Base-by-base conservation (phyloP, 1,139 yeast species). In the Yarrowia galli region DNA sequence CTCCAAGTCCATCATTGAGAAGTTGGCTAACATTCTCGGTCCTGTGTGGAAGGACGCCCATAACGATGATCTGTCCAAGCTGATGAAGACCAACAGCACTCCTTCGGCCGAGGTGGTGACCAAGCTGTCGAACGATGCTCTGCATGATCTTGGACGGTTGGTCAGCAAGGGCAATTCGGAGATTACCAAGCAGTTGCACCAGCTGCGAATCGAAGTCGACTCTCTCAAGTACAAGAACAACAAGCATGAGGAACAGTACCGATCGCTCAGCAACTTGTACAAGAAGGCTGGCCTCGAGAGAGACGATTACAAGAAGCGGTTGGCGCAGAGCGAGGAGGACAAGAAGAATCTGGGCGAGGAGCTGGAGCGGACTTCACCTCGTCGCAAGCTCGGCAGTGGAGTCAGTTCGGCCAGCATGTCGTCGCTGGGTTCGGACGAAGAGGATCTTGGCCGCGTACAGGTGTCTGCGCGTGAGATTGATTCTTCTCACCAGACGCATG, bases 221-320 rank as follows among this genome's bases (percentile, higher is more conserved):
- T 58, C 64, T 12, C 64, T 58, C 51, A 58, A 43, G 51, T 58
- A 42, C 64, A 58, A 58, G 51, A 58, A 58, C 51, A 58, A 58
- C 51, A 58, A 58, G 51, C 64, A 58, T 16, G 64, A 58, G 64
- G 64, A 58, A 42, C 64, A 58, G 51, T 58, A 58, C 42, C 64
- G 64, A 16, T 58, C 64, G 13, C 46, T 58, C 48, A 58, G 51
- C 64, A 58, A 43, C 51, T 8, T 58, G 64, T 58, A 43, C 64
- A 58, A 58, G 32, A 43, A 42, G 49, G 51, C 64, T 8, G 49
- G 64, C 51, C 64, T 58, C 20, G 64, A 58, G 64, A 18, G 64
- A 58, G 64, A 58, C 42, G 64, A 58, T 32, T 58, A 43, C 64
- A 58, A 58, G 64, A 58, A 58, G 64, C 49, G 51, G 64, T 4